Evolutionary conservation across 2,329 filamentous ascomycete genomes (phyloP), one percentile per base, ranked within the genome.

Genomic region (Pseudopyricularia javanii): DNA sequence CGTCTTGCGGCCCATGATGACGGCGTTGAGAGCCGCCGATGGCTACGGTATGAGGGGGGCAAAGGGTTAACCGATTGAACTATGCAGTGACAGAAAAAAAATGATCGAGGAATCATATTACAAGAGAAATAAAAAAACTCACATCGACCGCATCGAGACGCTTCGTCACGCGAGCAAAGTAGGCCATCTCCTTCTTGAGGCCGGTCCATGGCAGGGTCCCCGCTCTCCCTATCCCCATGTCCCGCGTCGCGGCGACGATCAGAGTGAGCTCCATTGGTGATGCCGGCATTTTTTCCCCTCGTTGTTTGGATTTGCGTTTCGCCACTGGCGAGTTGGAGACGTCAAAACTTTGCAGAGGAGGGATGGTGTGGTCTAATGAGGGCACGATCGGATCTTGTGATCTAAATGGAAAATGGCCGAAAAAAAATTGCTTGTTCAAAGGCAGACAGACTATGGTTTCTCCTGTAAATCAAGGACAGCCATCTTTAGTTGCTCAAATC

Each of bases 1-100:
- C 0, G 93, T 98, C 69, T 94, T 96, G 63, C 93, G 86, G 55
- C 93, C 93, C 93, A 98, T 98, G 60, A 98, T 85, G 51, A 97
- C 88, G 17, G 88, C 86, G 66, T 91, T 91, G 58, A 71, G 54
- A 43, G 70, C 59, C 0, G 63, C 57, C 7, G 67, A 54, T 2
- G 68, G 60, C 4, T 62, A 56, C 52, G n/a, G 49, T 12, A 28
- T 17, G 15, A 22, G 45, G 14, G 47, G 11, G 49, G n/a, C n/a
- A n/a, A n/a, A n/a, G n/a, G n/a, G n/a, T n/a, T n/a, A n/a, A n/a
- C n/a, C n/a, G n/a, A n/a, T n/a, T n/a, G n/a, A n/a, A n/a, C n/a
- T n/a, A n/a, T n/a, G 8, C 48, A 22, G 48, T 28, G 33, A 55
- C 20, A 51, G 52, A 22, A 49, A 43, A 12, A 30, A n/a, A 28